Conservation (phyloP, 1,139 yeast genomes). For the Suhomyces maxii region DNA sequence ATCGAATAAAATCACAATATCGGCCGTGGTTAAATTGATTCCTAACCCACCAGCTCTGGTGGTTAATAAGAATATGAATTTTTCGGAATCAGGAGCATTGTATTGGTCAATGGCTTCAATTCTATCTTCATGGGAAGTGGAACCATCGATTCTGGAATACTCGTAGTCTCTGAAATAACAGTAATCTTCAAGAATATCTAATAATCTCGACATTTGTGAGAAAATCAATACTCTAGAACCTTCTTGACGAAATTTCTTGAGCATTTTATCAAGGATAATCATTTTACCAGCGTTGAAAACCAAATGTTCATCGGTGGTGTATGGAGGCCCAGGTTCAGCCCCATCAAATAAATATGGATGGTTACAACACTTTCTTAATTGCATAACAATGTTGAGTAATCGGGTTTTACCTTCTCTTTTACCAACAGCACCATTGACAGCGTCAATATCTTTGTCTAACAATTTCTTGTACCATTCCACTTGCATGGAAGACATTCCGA, state of each 20-base stretch:
- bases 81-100: conserved; percentile 77
- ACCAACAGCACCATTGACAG: conserved; percentile 90
- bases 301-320: conserved; percentile 92
- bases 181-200: conserved; percentile 92
- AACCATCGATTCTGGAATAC: conserved; percentile 93
- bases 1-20: conserved; percentile 84
- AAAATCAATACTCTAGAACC: conserved; percentile 92
- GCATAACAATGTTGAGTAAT: conserved; percentile 92
- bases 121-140: conserved; percentile 92
- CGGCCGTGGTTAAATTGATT: conserved; percentile 90
- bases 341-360: conserved; percentile 97
- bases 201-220: conserved; percentile 90
- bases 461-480: conserved; percentile 85
- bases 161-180: conserved; percentile 80
- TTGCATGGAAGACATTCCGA: conserved; percentile 96
- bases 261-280: conserved; percentile 81
- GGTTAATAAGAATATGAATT: conserved; percentile 82
- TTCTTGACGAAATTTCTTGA: conserved; percentile 66
- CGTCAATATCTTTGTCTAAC: conserved; percentile 91
- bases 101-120: conserved; percentile 90
- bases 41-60: conserved; percentile 99
- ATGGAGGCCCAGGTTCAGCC: conserved; percentile 99
- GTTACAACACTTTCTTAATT: conserved; percentile 91
- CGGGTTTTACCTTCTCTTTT: conserved; percentile 90
- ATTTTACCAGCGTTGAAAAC: conserved; percentile 87